These are phyloP conservation scores for Kazachstania viticola DNA, from an alignment of 805 yeast genomes.

Conservation along the genomic window DNA sequence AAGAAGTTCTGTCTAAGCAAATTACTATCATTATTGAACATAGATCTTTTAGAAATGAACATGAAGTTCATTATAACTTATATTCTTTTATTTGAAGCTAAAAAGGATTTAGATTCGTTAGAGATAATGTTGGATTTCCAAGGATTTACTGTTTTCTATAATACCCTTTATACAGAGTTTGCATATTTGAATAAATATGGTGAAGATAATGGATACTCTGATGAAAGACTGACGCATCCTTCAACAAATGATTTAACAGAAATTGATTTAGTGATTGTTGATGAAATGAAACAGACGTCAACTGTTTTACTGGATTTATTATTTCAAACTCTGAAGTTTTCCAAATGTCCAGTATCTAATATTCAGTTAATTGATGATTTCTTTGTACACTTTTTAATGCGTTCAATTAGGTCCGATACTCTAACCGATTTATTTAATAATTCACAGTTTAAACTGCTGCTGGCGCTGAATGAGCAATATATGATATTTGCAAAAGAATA, in stretches of 20 bases:
- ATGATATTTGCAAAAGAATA: constrained; percentile 43
- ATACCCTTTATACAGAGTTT: constrained; percentile 29
- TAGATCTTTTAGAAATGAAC: constrained; percentile 26
- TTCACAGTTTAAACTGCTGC: constrained; percentile 56
- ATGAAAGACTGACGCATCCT: too few relatives aligned
- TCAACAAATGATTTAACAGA: constrained; percentile 12
- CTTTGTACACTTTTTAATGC: constrained; percentile 38
- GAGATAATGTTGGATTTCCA: constrained; percentile 39
- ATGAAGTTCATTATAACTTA: constrained; percentile 34
- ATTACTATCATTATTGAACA: constrained; percentile 34
- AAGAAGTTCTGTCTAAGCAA: constrained; percentile 38
- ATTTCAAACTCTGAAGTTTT: constrained; percentile 43
- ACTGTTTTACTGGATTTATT: constrained; percentile 39
- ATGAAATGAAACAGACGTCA: constrained; percentile 28
- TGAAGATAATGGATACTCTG: constrained; percentile 8
- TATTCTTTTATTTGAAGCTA: constrained; percentile 34
- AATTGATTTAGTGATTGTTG: constrained; percentile 25
- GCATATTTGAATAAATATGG: constrained; percentile 25
- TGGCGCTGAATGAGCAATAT: constrained; percentile 80
- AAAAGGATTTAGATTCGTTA: constrained; percentile 31
- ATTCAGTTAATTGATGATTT: constrained; percentile 31
- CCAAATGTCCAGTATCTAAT: constrained; percentile 34
- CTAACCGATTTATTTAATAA: constrained; percentile 50
- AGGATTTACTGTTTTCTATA: constrained; percentile 38
- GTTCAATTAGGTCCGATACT: constrained; percentile 32